Evolutionary conservation across 495 filamentous ascomycete species (phyloP).

Genomic region (Xylaria longipes): DNA sequence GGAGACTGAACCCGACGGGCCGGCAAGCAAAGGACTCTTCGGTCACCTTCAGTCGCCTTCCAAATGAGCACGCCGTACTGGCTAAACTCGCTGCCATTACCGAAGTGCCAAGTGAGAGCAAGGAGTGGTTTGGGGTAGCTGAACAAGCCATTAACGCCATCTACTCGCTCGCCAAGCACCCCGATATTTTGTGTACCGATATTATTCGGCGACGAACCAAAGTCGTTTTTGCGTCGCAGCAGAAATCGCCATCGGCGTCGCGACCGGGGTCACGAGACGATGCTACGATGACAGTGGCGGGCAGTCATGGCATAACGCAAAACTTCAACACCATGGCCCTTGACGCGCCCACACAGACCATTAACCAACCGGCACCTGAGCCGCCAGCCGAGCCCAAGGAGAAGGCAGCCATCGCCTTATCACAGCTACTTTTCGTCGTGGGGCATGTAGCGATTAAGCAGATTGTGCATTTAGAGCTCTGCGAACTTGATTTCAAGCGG

Average conservation of each 20-base stretch:
- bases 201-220: slow-evolving; percentile 87
- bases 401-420: slow-evolving; percentile 74
- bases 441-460: slow-evolving; percentile 98
- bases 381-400: slow-evolving; percentile 55
- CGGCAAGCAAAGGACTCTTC: slow-evolving; percentile 75
- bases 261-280: slow-evolving; percentile 53
- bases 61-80: slow-evolving; percentile 90
- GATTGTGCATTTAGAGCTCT: slow-evolving; percentile 98
- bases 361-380: slow-evolving; percentile 41
- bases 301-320: slow-evolving; percentile 34
- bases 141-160: slow-evolving; percentile 97
- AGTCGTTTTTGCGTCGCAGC: slow-evolving; percentile 67
- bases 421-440: slow-evolving; percentile 93
- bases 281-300: slow-evolving; percentile 34
- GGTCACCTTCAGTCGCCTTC: slow-evolving; percentile 74
- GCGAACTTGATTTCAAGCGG: slow-evolving; percentile 96
- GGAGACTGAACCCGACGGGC: slow-evolving; percentile 84
- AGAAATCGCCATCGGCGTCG: slow-evolving; percentile 40
- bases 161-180: slow-evolving; percentile 92
- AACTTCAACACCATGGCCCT: slow-evolving; percentile 41
- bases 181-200: slow-evolving; percentile 91
- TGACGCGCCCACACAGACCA: slow-evolving; percentile 44
- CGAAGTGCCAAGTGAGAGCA: slow-evolving; percentile 83
- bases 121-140: slow-evolving; percentile 97
- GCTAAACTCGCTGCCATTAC: slow-evolving; percentile 79